Evolutionary conservation across 805 yeast genomes (phyloP).

Genomic region (Priceomyces haplophilus): DNA sequence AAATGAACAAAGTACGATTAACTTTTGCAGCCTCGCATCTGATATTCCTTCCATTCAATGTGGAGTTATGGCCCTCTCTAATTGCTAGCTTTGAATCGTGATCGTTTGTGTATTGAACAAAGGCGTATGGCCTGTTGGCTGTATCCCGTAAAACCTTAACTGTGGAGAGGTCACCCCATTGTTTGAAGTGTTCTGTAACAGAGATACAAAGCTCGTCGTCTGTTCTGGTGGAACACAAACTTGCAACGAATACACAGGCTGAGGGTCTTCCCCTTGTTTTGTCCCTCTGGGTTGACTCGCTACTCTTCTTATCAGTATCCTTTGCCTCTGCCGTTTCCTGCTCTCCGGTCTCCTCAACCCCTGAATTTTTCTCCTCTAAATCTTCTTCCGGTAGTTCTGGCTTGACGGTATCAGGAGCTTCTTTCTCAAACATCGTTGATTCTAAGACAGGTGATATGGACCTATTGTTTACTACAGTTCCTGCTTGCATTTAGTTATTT

Average conservation of each 20-base stretch:
- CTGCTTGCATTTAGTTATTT: conserved; percentile 8
- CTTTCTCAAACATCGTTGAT: background rate
- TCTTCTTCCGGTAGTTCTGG: background rate
- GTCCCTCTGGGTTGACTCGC: background rate
- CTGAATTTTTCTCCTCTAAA: background rate
- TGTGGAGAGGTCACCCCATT: conserved; percentile 67
- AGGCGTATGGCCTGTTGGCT: conserved; percentile 82
- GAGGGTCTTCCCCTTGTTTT: conserved; percentile 63
- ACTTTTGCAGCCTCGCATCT: conserved; percentile 92
- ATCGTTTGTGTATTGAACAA: conserved; percentile 79
- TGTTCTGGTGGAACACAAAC: conserved; percentile 58
- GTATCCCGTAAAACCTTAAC: conserved; percentile 85
- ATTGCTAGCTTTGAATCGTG: conserved; percentile 69
- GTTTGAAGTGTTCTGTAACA: conserved; percentile 63
- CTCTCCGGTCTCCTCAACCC: background rate
- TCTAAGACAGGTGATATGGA: conserved; percentile 7
- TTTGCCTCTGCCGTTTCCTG: conserved; percentile 4
- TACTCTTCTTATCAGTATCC: background rate
- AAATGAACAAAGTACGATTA: conserved; percentile 74
- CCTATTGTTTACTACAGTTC: conserved; percentile 3
- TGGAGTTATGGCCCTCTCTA: conserved; percentile 62
- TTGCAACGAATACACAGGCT: conserved; percentile 85
- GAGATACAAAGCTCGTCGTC: conserved; percentile 73
- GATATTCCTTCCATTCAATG: conserved; percentile 68
- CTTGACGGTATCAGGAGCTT: background rate